A percentile compares a stretch with the other conserved stretches of the same genome.
Conservation (phyloP, 163 green algal genomes). For the Scenedesmus sp. region DNA sequence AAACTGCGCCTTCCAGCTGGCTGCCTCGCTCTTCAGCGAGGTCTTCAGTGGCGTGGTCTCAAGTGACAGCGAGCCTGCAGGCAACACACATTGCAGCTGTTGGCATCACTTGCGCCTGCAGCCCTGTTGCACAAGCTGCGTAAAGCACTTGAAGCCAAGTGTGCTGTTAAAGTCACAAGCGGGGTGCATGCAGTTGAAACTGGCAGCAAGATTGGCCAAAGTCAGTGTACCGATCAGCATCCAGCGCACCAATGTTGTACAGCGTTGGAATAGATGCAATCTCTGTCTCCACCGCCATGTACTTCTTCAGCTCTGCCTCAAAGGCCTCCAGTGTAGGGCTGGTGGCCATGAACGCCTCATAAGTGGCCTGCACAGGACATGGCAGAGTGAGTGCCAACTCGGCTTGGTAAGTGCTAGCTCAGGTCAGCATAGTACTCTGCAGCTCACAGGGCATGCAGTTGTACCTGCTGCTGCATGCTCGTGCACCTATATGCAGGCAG, state of each 20-base stretch:
- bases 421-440: neutral
- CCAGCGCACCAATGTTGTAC: conserved; percentile 82
- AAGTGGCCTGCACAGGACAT: conserved; percentile 66
- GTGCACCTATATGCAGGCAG: neutral
- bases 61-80: conserved; percentile 76
- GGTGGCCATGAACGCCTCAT: conserved; percentile 86
- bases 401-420: neutral
- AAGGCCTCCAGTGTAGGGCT: conserved; percentile 89
- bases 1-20: conserved; percentile 93
- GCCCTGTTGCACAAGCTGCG: no score
- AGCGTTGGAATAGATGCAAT: conserved; percentile 73
- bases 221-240: neutral
- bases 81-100: neutral
- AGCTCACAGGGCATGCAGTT: no score
- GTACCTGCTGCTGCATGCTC: neutral
- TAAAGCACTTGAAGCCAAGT: no score
- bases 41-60: conserved; percentile 90
- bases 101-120: no score
- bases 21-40: conserved; percentile 85
- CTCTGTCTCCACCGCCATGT: conserved; percentile 79
- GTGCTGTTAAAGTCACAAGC: no score
- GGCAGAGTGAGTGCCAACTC: neutral
- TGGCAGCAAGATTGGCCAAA: neutral
- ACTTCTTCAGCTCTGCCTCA: conserved; percentile 92
- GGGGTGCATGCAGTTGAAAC: neutral